phyloP scores from a whole-genome alignment of 2,329 filamentous ascomycete species.

The Xylaria sp. region DNA sequence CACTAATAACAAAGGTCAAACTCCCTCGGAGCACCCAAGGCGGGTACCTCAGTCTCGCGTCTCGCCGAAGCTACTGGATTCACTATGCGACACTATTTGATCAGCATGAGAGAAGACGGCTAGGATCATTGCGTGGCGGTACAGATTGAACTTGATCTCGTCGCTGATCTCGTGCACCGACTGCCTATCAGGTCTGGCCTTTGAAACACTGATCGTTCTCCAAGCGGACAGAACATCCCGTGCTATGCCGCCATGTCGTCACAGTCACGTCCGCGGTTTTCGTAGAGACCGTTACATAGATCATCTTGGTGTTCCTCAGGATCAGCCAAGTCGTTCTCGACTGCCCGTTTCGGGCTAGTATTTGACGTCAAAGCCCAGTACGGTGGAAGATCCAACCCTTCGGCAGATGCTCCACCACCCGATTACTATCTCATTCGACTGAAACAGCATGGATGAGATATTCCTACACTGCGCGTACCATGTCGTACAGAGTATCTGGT shows the following conservation, averaged over 20 bases:
- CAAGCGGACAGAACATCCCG: conserved; percentile 15
- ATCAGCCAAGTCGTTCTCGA: conserved; percentile 23
- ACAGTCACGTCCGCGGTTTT: conserved; percentile 24
- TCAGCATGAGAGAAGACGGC: conserved; percentile 16
- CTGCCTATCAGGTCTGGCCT: not conserved
- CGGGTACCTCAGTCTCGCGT: conserved; percentile 23
- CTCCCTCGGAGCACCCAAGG: conserved; percentile 24
- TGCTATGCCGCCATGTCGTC: conserved; percentile 28
- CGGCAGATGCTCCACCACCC: conserved; percentile 19
- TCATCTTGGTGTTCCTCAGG: conserved; percentile 1
- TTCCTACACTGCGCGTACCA: not conserved
- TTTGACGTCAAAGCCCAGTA: conserved; percentile 32
- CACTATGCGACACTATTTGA: conserved; percentile 18
- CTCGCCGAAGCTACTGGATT: conserved; percentile 24
- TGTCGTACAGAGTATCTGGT: not conserved
- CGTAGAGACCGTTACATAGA: conserved; percentile 16
- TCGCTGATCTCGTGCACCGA: conserved; percentile 13
- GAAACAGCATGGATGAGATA: conserved; percentile 23
- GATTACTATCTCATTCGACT: conserved; percentile 23
- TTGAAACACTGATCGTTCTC: conserved; percentile 20
- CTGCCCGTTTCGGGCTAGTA: conserved; percentile 35
- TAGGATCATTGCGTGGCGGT: conserved; percentile 24
- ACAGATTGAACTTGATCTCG: conserved; percentile 26
- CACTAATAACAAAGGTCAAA: conserved; percentile 17
- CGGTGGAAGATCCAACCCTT: conserved; percentile 29